Evolutionary conservation across 139 green algal genomes (phyloP), one percentile per base, ranked within the genome.

Genomic region (Spirogloea muscicola): DNA sequence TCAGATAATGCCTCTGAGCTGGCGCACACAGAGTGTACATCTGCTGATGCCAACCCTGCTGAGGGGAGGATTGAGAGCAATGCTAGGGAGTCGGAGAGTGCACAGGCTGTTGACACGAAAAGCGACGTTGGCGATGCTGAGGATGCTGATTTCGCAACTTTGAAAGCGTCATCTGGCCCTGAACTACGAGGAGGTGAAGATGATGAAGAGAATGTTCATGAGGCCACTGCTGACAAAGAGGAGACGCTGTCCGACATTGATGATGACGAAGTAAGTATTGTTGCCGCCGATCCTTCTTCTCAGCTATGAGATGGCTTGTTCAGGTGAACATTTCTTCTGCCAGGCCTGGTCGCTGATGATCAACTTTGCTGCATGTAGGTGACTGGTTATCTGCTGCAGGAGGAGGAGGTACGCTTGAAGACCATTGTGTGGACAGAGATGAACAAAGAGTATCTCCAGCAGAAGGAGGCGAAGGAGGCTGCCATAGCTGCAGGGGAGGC

Each of bases 341-440:
- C 46, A 21, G 21, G 21, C n/a, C 46, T 55, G 21, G 21, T 21
- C n/a, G 46, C n/a, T 21, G 21, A 21, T 55, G 21, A n/a, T 21
- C 21, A 21, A n/a, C 46, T 55, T 21, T 55, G 46, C n/a, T 21
- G 21, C 46, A 6, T 58, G 48, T 55, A 77, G 55, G 16, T 91
- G 9, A 55, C 63, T 7, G 55, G 43, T 34, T 93, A 91, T 74
- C 79, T 93, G 3, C 74, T 87, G 31, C 86, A 79, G 0, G 29
- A 71, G 0, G 82, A 90, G 55, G 86, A 93, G 72, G 77, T 85
- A 3, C 79, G 77, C 39, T 25, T 91, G 6, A 88, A 89, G 66
- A 68, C 46, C 41, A 25, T 82, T 25, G 76, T 91, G 48, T 93
- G 88, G 88, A 75, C 63, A 0, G 81, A 89, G 76, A 79, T 93